Percentiles rank a stretch among this genome's conserved stretches.
Conservation (phyloP, 805 yeast genomes). For the Henningerozyma blattae region DNA sequence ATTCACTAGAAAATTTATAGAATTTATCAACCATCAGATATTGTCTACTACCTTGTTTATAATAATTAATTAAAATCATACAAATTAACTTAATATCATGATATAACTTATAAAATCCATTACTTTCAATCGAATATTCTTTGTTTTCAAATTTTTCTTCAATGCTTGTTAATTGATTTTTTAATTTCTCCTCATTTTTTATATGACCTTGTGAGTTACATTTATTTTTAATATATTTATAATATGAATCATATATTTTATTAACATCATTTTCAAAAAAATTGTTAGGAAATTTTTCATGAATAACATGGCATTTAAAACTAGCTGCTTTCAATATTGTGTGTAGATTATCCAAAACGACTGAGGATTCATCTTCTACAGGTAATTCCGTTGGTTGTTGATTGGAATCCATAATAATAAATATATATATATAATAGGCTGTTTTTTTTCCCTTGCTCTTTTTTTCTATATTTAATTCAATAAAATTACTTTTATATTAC, state of each 20-base stretch:
- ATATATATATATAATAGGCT: no score
- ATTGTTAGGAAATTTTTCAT: slow-evolving; percentile 31
- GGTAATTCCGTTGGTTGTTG: no score
- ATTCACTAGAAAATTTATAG: slow-evolving; percentile 49
- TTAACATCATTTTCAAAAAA: slow-evolving; percentile 36
- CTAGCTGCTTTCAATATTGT: slow-evolving; percentile 21
- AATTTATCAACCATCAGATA: slow-evolving; percentile 50
- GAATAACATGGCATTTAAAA: slow-evolving; percentile 20
- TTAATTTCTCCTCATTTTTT: slow-evolving; percentile 12
- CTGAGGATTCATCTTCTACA: no score
- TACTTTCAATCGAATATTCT: slow-evolving; percentile 27
- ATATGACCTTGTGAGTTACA: slow-evolving; percentile 11
- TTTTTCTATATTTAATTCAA: no score
- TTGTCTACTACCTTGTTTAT: slow-evolving; percentile 35
- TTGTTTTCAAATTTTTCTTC: slow-evolving; percentile 27
- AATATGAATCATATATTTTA: slow-evolving; percentile 32
- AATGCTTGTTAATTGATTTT: slow-evolving; percentile 29
- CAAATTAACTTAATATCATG: slow-evolving; percentile 57
- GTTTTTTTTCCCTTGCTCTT: no score
- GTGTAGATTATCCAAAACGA: slow-evolving; percentile 12
- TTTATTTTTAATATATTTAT: slow-evolving; percentile 23
- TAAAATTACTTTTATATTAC: no score
- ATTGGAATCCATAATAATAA: no score
- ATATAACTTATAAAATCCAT: slow-evolving; percentile 41
- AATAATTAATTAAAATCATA: slow-evolving; percentile 33